A percentile compares a stretch with the other conserved stretches of the same genome.
phyloP scores from a whole-genome alignment of 1,284 basidiomycete genomes.

The Puccinia coronata region DNA sequence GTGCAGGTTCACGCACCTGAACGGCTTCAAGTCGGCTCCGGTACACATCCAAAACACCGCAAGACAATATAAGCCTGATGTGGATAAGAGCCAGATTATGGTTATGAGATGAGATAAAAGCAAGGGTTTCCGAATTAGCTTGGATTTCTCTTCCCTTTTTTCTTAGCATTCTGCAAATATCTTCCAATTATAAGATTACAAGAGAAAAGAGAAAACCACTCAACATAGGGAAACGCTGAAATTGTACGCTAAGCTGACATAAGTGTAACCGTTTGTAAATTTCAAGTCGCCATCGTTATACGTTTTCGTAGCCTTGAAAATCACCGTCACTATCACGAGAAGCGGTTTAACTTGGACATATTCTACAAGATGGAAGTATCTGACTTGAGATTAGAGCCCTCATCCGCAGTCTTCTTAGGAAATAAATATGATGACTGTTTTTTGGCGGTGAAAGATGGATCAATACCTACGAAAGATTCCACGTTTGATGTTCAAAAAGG shows the following conservation, averaged over 20 bases:
- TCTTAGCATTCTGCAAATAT: not conserved
- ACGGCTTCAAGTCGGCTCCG: slow-evolving; percentile 78
- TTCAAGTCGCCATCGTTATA: slow-evolving; percentile 88
- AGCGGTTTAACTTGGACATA: slow-evolving; percentile 93
- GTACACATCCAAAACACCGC: slow-evolving; percentile 94
- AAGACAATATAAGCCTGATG: slow-evolving; percentile 74
- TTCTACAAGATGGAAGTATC: slow-evolving; percentile 64
- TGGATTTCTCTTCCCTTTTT: not conserved
- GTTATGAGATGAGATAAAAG: not conserved
- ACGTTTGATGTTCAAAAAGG: slow-evolving; percentile 87
- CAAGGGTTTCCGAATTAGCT: slow-evolving; percentile 9
- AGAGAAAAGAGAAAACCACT: slow-evolving; percentile 55
- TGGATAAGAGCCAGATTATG: not conserved
- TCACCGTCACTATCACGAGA: slow-evolving; percentile 66
- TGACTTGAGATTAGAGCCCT: slow-evolving; percentile 47
- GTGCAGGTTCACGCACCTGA: slow-evolving; percentile 68
- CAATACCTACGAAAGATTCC: slow-evolving; percentile 82
- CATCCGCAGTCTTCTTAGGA: slow-evolving; percentile 3
- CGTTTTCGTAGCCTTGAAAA: slow-evolving; percentile 80
- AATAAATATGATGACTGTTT: not conserved
- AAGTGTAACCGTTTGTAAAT: slow-evolving; percentile 72
- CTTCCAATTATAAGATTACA: not conserved
- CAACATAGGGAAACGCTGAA: slow-evolving; percentile 70
- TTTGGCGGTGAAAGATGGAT: not conserved
- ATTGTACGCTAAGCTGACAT: slow-evolving; percentile 51